A percentile compares a stretch with the other conserved stretches of the same genome.
Evolutionary conservation across 1,284 basidiomycete genomes (phyloP).

Genomic region (Ustilago hordei): DNA sequence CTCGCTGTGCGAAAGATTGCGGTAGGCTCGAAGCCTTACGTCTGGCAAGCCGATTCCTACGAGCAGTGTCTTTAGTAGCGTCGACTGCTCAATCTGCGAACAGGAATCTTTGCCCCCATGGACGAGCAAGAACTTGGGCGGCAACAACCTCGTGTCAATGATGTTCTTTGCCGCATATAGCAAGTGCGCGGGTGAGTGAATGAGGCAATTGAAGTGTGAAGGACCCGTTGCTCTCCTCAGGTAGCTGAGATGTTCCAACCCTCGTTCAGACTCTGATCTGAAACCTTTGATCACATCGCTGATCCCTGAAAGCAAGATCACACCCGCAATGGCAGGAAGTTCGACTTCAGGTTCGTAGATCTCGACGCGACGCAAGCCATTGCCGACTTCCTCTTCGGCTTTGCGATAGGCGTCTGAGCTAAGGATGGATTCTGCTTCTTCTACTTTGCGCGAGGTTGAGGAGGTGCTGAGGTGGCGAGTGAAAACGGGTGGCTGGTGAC

Average conservation of each 20-base stretch:
- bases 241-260: slow-evolving; percentile 70
- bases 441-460: slow-evolving; percentile 30
- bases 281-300: slow-evolving; percentile 71
- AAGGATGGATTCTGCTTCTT: slow-evolving; percentile 40
- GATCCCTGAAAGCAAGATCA: slow-evolving; percentile 70
- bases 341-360: slow-evolving; percentile 69
- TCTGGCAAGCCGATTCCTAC: slow-evolving; percentile 69
- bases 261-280: slow-evolving; percentile 66
- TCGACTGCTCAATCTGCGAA: slow-evolving; percentile 67
- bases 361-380: slow-evolving; percentile 65
- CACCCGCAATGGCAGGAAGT: slow-evolving; percentile 67
- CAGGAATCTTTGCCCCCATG: slow-evolving; percentile 70
- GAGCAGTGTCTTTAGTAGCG: slow-evolving; percentile 70
- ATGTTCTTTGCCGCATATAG: slow-evolving; percentile 70
- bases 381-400: slow-evolving; percentile 56
- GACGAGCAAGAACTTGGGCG: slow-evolving; percentile 69
- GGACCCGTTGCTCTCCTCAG: slow-evolving; percentile 69
- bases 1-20: slow-evolving; percentile 69
- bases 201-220: slow-evolving; percentile 69
- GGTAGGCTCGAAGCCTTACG: slow-evolving; percentile 68
- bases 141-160: slow-evolving; percentile 68
- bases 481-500: background rate
- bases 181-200: slow-evolving; percentile 70
- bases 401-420: slow-evolving; percentile 33
- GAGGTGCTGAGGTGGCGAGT: background rate